Evolutionary conservation across 116 monocot genomes (phyloP).

Genomic region (Phalaenopsis hybrid): DNA sequence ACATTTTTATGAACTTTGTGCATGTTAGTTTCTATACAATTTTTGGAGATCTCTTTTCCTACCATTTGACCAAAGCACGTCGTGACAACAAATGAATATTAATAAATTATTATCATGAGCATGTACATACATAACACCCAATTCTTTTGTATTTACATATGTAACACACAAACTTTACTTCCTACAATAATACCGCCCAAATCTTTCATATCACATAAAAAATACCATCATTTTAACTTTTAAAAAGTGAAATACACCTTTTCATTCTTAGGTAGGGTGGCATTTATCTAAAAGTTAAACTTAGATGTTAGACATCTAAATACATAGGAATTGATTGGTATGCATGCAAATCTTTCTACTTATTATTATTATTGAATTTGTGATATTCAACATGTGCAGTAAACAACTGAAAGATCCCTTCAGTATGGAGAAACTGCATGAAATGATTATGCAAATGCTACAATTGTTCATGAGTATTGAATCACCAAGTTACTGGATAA

Average conservation of each 20-base stretch:
- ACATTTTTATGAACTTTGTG: background rate
- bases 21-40: background rate
- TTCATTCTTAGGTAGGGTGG: too few species aligned
- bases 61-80: background rate
- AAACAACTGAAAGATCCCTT: slow-evolving; percentile 60
- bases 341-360: too few species aligned
- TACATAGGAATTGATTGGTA: too few species aligned
- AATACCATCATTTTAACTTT: too few species aligned
- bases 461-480: slow-evolving; percentile 51
- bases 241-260: too few species aligned
- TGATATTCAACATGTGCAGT: slow-evolving; percentile 31
- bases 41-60: background rate
- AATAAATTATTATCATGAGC: background rate
- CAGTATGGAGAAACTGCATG: slow-evolving; percentile 41
- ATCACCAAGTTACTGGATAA: slow-evolving; percentile 51
- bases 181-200: too few species aligned
- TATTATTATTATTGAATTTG: background rate
- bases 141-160: too few species aligned
- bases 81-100: background rate
- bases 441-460: slow-evolving; percentile 58
- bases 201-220: too few species aligned
- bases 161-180: too few species aligned
- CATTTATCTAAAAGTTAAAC: too few species aligned
- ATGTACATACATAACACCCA: too few species aligned
- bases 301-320: too few species aligned